Conservation (phyloP, 1,139 yeast species). For the Lipomyces yarrowii region DNA sequence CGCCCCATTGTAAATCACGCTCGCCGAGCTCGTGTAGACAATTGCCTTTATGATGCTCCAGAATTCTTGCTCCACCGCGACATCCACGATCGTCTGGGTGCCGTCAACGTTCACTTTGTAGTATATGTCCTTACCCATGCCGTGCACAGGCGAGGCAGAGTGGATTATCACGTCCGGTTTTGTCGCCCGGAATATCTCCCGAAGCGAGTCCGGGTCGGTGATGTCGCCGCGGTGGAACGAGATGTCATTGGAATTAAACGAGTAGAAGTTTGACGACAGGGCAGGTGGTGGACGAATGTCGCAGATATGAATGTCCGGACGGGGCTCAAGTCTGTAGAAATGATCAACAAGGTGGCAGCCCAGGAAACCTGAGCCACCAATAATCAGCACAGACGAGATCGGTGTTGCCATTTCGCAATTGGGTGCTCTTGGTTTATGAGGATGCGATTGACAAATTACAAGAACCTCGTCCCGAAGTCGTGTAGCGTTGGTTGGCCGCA, state of each 20-base stretch:
- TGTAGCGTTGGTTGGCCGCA: not conserved
- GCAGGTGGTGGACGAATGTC: slow-evolving; percentile 84
- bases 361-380: slow-evolving; percentile 94
- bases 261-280: slow-evolving; percentile 64
- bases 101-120: slow-evolving; percentile 91
- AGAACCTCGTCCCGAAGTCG: not conserved
- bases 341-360: slow-evolving; percentile 91
- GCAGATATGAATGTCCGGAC: slow-evolving; percentile 78
- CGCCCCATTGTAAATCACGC: slow-evolving; percentile 92
- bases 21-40: slow-evolving; percentile 96
- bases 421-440: not conserved
- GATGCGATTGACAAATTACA: not conserved
- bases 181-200: slow-evolving; percentile 59
- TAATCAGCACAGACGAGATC: slow-evolving; percentile 56
- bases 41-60: slow-evolving; percentile 56
- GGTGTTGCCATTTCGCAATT: not conserved
- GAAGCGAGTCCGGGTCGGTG: slow-evolving; percentile 71
- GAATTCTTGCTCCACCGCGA: slow-evolving; percentile 54
- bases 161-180: slow-evolving; percentile 83
- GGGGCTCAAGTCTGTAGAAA: slow-evolving; percentile 67
- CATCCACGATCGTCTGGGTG: slow-evolving; percentile 70
- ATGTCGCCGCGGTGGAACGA: slow-evolving; percentile 79
- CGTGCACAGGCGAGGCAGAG: slow-evolving; percentile 96
- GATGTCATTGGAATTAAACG: slow-evolving; percentile 62
- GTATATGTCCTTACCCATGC: slow-evolving; percentile 75